Evolutionary conservation across 139 green algal species (phyloP), one percentile per base, ranked within the genome.

Genomic region (Pleodorina starrii): DNA sequence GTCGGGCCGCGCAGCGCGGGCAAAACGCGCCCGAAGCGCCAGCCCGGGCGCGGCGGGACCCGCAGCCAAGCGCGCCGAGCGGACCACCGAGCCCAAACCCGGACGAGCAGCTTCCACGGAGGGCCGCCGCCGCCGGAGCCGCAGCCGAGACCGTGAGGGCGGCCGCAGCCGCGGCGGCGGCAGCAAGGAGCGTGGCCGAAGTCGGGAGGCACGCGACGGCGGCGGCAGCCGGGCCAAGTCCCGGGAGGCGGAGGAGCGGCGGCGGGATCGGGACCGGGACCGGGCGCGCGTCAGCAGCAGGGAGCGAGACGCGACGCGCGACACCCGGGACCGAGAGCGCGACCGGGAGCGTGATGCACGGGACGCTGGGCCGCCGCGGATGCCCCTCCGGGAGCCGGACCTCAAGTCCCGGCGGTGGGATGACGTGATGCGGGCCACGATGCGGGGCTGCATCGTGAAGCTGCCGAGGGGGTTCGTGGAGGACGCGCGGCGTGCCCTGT

Each of bases 401-500:
- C 1, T 54, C 25, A 80, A 69, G 35, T 54, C 32, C 7, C 44
- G 46, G 83, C 83, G 83, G 11, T 88, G 83, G 83, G 66, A 80
- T 11, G 83, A 80, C 19, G 46, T 81, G 3, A 51, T 80, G 23
- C 32, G 83, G 7, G 19, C 68, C 32, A 88, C 83, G 1, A n/a
- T 44, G 5, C 44, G 83, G 0, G 83, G 83, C 46, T 46, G 23
- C 46, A 88, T 88, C 21, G 43, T 43, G 9, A 88, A 88, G 83
- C 68, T 88, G 48, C 83, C 83, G 35, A 44, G 66, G 7, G 10
- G 44, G 16, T 88, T 88, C 12, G 27, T 88, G 0, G 83, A 88
- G 46, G 83, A 88, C 48, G 66, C 68, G 0, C 83, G 83, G 21
- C 83, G 66, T 0, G 68, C 81, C 14, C 48, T 88, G 66, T 88